Conservation (phyloP, 2,329 filamentous ascomycete species). For the Cytospora paraplurivora region DNA sequence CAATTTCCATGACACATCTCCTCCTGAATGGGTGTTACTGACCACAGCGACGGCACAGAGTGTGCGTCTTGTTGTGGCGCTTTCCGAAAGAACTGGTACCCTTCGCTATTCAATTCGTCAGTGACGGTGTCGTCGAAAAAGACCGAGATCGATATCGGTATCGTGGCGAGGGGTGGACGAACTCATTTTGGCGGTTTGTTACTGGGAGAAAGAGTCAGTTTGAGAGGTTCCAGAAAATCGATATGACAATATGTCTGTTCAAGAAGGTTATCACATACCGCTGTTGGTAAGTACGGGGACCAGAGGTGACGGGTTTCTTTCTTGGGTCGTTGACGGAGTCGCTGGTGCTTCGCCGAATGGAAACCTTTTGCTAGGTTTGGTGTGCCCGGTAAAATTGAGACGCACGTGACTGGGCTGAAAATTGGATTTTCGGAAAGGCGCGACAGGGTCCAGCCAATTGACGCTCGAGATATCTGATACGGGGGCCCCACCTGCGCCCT, state of each 20-base stretch:
- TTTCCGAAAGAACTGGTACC: slow-evolving; percentile 30
- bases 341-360: slow-evolving; percentile 9
- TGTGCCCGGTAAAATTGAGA: slow-evolving; percentile 17
- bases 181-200: slow-evolving; percentile 59
- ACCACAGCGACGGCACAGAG: slow-evolving; percentile 98
- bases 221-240: neutral
- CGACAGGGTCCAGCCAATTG: neutral
- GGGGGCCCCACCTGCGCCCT: neutral
- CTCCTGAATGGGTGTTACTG: slow-evolving; percentile 50
- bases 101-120: slow-evolving; percentile 29
- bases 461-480: neutral
- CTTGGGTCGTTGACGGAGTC: slow-evolving; percentile 29
- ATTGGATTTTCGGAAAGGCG: neutral
- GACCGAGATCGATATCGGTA: slow-evolving; percentile 9
- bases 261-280: slow-evolving; percentile 18
- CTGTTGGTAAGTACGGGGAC: slow-evolving; percentile 26
- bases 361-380: slow-evolving; percentile 10
- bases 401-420: slow-evolving; percentile 12
- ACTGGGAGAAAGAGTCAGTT: slow-evolving; percentile 32
- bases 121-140: slow-evolving; percentile 26
- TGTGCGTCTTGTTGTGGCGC: slow-evolving; percentile 67
- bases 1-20: slow-evolving; percentile 14
- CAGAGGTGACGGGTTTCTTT: slow-evolving; percentile 24
- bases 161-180: slow-evolving; percentile 40
- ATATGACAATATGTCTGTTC: neutral